phyloP scores from a whole-genome alignment of 208 protist species.

The Trypanosoma avium region DNA sequence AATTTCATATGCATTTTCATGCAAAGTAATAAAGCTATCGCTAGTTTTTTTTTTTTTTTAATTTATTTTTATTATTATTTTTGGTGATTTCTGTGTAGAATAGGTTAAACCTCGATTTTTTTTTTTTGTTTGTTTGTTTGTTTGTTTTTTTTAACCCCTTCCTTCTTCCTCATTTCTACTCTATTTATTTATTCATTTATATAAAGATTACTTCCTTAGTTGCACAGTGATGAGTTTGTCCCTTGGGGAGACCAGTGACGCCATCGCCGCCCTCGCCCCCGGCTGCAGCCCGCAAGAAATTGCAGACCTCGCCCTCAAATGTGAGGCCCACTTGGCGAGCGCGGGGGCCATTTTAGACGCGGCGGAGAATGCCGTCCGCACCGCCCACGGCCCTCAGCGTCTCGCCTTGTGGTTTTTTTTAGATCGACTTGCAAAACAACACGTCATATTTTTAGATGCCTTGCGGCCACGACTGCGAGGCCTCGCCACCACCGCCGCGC shows the following conservation, averaged over 20 bases:
- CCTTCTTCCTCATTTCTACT: no score
- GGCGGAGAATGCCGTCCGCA: conserved; percentile 68
- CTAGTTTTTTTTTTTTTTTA: conserved; percentile 10
- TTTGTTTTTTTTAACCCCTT: no score
- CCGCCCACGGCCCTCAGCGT: conserved; percentile 42
- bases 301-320: conserved; percentile 48
- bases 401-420: conserved; percentile 86
- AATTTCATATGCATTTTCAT: neutral
- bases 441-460: conserved; percentile 70
- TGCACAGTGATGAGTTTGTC: conserved; percentile 65
- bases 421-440: conserved; percentile 83
- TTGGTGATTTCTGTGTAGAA: conserved; percentile 13
- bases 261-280: conserved; percentile 59
- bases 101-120: no score
- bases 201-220: no score
- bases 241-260: conserved; percentile 66
- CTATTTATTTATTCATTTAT: no score
- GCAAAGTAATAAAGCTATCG: neutral
- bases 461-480: conserved; percentile 64
- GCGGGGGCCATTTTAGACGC: conserved; percentile 72
- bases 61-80: conserved; percentile 9
- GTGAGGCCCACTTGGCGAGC: conserved; percentile 64
- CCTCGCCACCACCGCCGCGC: conserved; percentile 48
- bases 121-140: no score
- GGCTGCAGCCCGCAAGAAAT: conserved; percentile 50